phyloP scores from a whole-genome alignment of 306 rosid genomes.

The Quercus glauca region DNA sequence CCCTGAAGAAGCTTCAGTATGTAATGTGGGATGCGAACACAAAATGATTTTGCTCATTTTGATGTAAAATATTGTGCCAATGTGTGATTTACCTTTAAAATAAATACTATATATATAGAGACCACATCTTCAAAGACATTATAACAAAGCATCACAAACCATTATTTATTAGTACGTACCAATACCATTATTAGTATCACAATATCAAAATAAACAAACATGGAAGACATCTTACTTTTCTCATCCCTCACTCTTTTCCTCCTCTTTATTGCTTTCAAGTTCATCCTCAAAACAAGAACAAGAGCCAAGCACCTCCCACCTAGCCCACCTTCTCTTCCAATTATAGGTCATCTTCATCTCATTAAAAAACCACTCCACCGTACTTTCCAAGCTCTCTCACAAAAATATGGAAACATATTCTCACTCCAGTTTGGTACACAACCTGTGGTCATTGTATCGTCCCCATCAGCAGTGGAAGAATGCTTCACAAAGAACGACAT shows the following conservation, averaged over 20 bases:
- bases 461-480: constrained; percentile 44
- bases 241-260: constrained; percentile 4
- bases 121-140: too few species aligned
- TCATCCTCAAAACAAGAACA: constrained; percentile 5
- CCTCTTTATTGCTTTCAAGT: background rate
- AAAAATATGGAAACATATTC: background rate
- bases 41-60: too few species aligned
- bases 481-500: constrained; percentile 71
- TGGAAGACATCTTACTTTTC: background rate
- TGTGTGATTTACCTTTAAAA: too few species aligned
- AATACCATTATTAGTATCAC: too few species aligned
- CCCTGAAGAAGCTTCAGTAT: too few species aligned
- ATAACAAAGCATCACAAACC: too few species aligned
- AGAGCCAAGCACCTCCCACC: constrained; percentile 43
- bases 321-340: constrained; percentile 42
- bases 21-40: too few species aligned
- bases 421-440: constrained; percentile 30
- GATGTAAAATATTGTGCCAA: too few species aligned
- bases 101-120: too few species aligned
- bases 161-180: too few species aligned
- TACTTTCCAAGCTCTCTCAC: too few species aligned
- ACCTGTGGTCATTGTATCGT: constrained; percentile 42
- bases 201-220: too few species aligned
- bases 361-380: background rate
- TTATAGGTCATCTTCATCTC: constrained; percentile 59